Conservation (phyloP, 768 basidiomycete species). For the Lentinus tigrinus region DNA sequence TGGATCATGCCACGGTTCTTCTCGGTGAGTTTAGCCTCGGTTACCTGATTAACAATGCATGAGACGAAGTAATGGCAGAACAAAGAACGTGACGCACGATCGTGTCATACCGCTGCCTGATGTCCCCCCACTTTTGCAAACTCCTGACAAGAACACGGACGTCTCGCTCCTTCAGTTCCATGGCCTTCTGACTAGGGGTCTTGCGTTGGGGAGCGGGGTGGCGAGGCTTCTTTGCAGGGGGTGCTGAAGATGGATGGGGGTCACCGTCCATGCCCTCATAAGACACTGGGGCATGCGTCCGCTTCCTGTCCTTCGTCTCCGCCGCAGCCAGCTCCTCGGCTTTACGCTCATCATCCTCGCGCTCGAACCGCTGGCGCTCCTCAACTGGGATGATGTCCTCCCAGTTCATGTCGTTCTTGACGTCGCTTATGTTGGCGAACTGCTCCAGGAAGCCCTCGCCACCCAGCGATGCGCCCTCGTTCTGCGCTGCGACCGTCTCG, state of each 20-base stretch:
- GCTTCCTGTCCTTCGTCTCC: slow-evolving; percentile 74
- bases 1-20: slow-evolving; percentile 94
- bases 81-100: slow-evolving; percentile 63
- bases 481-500: slow-evolving; percentile 83
- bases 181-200: slow-evolving; percentile 88
- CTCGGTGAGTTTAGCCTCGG: slow-evolving; percentile 85
- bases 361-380: slow-evolving; percentile 81
- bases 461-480: slow-evolving; percentile 90
- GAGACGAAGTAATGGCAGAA: slow-evolving; percentile 4
- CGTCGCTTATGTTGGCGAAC: slow-evolving; percentile 94
- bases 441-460: slow-evolving; percentile 95
- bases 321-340: slow-evolving; percentile 69
- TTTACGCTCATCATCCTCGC: slow-evolving; percentile 74
- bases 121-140: slow-evolving; percentile 97
- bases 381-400: slow-evolving; percentile 98
- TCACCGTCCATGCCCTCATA: slow-evolving; percentile 95
- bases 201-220: slow-evolving; percentile 74
- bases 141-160: slow-evolving; percentile 93
- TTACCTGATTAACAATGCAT: slow-evolving; percentile 50
- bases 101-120: slow-evolving; percentile 88
- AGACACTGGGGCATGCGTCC: slow-evolving; percentile 81
- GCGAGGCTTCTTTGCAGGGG: slow-evolving; percentile 75
- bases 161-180: slow-evolving; percentile 97
- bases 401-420: slow-evolving; percentile 99
- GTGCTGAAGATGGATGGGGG: slow-evolving; percentile 52